Conservation (phyloP, 1,284 basidiomycete species). For the Pholiota adiposa region DNA sequence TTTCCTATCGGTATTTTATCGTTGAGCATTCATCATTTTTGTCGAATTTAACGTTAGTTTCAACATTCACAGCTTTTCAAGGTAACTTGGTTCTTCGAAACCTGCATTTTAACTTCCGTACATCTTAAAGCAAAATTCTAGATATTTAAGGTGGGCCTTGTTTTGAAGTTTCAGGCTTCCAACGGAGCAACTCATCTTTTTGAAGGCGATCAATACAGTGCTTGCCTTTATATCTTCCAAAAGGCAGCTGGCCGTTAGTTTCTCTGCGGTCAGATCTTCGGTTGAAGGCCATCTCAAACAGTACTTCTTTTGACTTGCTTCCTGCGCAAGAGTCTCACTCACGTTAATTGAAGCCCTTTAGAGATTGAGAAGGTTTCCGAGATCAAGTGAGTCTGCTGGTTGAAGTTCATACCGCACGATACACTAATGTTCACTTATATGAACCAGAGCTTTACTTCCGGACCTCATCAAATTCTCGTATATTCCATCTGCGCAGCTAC, state of each 20-base stretch:
- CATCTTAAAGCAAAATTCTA: conserved; percentile 20
- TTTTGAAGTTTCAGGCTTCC: not conserved
- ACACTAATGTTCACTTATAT: conserved; percentile 8
- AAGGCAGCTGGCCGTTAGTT: conserved; percentile 84
- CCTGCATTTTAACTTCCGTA: not conserved
- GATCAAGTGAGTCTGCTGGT: conserved; percentile 68
- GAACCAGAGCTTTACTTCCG: conserved; percentile 74
- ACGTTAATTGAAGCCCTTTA: conserved; percentile 61
- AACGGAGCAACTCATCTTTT: not conserved
- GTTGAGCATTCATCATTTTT: conserved; percentile 19
- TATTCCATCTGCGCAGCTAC: conserved; percentile 68
- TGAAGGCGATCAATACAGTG: conserved; percentile 88
- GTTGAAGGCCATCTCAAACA: conserved; percentile 80
- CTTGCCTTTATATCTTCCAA: conserved; percentile 86
- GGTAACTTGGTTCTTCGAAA: conserved; percentile 28
- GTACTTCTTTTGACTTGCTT: conserved; percentile 37
- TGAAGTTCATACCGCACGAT: not conserved
- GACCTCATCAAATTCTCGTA: conserved; percentile 85
- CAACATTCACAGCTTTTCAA: conserved; percentile 40
- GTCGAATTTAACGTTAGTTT: not conserved
- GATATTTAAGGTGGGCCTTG: conserved; percentile 28
- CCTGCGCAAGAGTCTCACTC: conserved; percentile 9
- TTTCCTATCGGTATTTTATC: conserved; percentile 50
- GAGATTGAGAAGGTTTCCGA: conserved; percentile 81
- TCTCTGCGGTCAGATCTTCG: conserved; percentile 74